Percentiles rank a stretch among this genome's conserved stretches.
phyloP scores from a whole-genome alignment of 805 yeast species.

The Nakazawaea peltata region DNA sequence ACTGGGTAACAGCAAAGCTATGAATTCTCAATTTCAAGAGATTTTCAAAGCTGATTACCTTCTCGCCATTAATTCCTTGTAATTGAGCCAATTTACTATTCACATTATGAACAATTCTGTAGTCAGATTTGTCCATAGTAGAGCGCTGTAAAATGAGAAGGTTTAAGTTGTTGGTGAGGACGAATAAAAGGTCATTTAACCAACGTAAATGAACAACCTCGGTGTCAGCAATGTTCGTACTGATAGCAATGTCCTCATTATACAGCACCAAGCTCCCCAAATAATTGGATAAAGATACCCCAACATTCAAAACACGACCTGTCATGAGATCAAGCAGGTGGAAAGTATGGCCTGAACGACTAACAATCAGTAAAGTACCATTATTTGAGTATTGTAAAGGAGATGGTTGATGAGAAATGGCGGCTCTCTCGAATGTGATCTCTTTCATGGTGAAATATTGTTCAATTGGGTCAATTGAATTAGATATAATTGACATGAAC shows the following conservation, averaged over 20 bases:
- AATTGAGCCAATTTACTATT: conserved; percentile 9
- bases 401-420: conserved; percentile 5
- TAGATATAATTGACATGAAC: too few relatives aligned
- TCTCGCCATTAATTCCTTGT: conserved; percentile 10
- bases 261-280: conserved; percentile 8
- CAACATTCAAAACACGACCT: background rate
- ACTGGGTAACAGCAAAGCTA: conserved; percentile 17
- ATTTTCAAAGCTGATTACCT: conserved; percentile 11
- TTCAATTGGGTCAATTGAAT: background rate
- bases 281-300: background rate
- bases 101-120: conserved; percentile 13
- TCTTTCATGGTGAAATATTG: conserved; percentile 7
- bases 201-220: conserved; percentile 2
- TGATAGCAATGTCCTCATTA: conserved; percentile 2
- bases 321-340: conserved; percentile 4
- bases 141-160: conserved; percentile 12
- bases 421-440: conserved; percentile 6
- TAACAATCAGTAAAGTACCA: conserved; percentile 4
- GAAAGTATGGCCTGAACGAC: conserved; percentile 1
- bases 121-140: conserved; percentile 10
- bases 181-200: conserved; percentile 6
- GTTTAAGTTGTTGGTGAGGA: conserved; percentile 15
- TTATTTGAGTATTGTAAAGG: conserved; percentile 7
- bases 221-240: conserved; percentile 3
- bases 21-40: conserved; percentile 16